phyloP scores from a whole-genome alignment of 1,284 basidiomycete species.

The Fistulinella cinereoalba region DNA sequence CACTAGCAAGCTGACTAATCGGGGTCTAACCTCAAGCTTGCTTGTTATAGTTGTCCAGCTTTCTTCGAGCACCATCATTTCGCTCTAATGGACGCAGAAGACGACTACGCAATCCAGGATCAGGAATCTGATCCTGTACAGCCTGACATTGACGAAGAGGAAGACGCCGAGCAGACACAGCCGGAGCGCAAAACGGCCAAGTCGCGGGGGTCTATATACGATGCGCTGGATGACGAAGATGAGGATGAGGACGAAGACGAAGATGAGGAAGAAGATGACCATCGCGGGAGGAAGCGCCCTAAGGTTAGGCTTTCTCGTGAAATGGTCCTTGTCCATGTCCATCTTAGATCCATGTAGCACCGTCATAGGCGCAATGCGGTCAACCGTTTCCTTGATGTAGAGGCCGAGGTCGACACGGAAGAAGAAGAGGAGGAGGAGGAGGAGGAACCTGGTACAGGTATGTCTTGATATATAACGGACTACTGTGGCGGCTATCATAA shows the following conservation, averaged over 20 bases:
- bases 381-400: constrained; percentile 91
- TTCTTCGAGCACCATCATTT: constrained; percentile 31
- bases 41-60: too few species aligned
- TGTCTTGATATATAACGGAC: constrained; percentile 22
- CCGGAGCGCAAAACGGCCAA: constrained; percentile 32
- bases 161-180: constrained; percentile 30
- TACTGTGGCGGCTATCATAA: constrained; percentile 7
- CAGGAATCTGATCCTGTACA: constrained; percentile 37
- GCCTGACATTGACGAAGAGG: constrained; percentile 40
- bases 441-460: constrained; percentile 75
- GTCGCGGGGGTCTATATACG: constrained; percentile 41
- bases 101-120: constrained; percentile 41
- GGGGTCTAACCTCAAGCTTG: neutral
- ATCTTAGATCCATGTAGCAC: constrained; percentile 49
- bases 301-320: constrained; percentile 43
- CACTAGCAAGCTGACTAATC: constrained; percentile 27
- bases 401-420: constrained; percentile 92
- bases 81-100: constrained; percentile 44
- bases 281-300: constrained; percentile 50
- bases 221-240: constrained; percentile 55
- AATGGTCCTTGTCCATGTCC: too few species aligned
- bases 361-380: constrained; percentile 62
- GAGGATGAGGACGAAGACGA: constrained; percentile 46
- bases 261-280: constrained; percentile 42
- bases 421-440: constrained; percentile 96